Evolutionary conservation across 2,329 filamentous ascomycete genomes (phyloP).

Genomic region (Dothistroma pini): DNA sequence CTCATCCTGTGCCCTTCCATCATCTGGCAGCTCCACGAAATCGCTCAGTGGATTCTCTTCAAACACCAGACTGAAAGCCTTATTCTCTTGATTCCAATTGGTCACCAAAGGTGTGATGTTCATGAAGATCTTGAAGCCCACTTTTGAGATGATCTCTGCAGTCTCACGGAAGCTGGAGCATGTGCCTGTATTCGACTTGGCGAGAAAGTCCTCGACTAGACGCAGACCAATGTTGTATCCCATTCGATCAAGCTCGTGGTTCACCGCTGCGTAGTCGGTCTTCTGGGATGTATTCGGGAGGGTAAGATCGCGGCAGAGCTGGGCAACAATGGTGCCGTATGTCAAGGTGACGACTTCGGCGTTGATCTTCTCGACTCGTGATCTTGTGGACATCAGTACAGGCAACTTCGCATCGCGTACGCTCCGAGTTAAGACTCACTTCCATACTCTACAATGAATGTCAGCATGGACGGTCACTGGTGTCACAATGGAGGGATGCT

Average conservation of each 20-base stretch:
- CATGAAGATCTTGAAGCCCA: conserved; percentile 98
- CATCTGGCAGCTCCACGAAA: conserved; percentile 95
- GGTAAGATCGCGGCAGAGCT: conserved; percentile 87
- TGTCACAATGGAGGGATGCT: conserved; percentile 35
- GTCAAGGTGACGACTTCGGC: conserved; percentile 95
- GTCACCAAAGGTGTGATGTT: conserved; percentile 92
- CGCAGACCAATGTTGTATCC: conserved; percentile 97
- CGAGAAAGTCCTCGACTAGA: conserved; percentile 94
- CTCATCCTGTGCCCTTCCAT: conserved; percentile 92
- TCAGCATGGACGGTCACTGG: neutral
- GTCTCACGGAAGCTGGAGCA: conserved; percentile 94
- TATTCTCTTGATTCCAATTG: conserved; percentile 94
- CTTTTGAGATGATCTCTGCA: conserved; percentile 95
- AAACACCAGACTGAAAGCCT: conserved; percentile 92
- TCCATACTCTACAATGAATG: conserved; percentile 68
- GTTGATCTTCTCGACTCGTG: conserved; percentile 95
- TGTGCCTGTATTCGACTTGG: conserved; percentile 85
- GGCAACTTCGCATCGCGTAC: neutral
- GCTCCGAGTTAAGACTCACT: conserved; percentile 58
- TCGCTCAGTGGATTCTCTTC: conserved; percentile 97
- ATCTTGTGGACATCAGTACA: conserved; percentile 53
- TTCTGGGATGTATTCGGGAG: conserved; percentile 48
- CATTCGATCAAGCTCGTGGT: conserved; percentile 98
- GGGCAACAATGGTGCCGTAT: conserved; percentile 94
- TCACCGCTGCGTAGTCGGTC: conserved; percentile 89